These are phyloP conservation scores for Plasmodium gallinaceum DNA, from an alignment of 169 alveolate species.

Conservation along the genomic window DNA sequence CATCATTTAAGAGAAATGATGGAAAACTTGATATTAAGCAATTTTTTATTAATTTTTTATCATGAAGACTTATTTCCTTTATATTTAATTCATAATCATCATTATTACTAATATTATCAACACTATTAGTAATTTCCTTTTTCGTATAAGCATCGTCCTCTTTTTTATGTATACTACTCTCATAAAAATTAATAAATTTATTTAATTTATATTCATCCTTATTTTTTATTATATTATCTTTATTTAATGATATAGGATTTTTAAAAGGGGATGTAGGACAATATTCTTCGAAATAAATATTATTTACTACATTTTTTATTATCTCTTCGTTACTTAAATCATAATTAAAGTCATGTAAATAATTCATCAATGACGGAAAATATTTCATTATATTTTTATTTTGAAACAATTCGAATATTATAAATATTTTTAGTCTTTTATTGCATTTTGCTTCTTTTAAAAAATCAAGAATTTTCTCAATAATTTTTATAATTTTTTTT, in stretches of 20 bases:
- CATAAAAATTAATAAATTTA: constrained; percentile 5
- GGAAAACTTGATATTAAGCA: constrained; percentile 38
- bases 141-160: not conserved
- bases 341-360: not conserved
- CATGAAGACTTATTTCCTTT: not conserved
- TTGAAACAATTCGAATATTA: constrained; percentile 50
- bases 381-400: constrained; percentile 31
- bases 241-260: not conserved
- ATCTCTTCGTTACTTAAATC: constrained; percentile 39
- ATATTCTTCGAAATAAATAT: not conserved
- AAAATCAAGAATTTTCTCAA: constrained; percentile 23
- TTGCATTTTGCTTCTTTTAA: constrained; percentile 38
- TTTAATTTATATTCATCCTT: not conserved
- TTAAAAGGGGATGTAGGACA: too few relatives aligned
- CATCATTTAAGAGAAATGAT: constrained; percentile 57
- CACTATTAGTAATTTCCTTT: not conserved
- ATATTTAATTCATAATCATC: not conserved
- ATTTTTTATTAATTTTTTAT: constrained; percentile 13
- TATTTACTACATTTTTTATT: constrained; percentile 21
- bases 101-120: not conserved
- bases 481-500: constrained; percentile 10
- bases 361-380: constrained; percentile 27
- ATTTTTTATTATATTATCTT: not conserved
- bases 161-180: not conserved
- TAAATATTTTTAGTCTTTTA: constrained; percentile 31